phyloP scores from a whole-genome alignment of 2,329 filamentous ascomycete species.

The Claviceps fusiformis region DNA sequence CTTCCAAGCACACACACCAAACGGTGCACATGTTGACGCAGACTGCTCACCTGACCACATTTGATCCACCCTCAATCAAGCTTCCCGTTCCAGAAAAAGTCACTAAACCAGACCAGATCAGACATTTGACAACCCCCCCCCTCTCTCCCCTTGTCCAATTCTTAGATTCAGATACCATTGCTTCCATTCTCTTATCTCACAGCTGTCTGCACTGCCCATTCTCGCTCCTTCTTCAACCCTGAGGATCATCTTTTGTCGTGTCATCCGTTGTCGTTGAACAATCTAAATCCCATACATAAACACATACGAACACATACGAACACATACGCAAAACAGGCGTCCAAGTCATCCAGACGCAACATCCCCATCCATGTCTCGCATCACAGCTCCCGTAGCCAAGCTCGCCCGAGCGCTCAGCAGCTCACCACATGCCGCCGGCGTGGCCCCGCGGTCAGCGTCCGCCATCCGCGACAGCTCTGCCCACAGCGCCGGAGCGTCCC shows the following conservation, averaged over 20 bases:
- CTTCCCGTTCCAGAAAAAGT: neutral
- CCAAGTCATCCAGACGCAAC: neutral
- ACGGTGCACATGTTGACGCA: neutral
- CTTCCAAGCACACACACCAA: neutral
- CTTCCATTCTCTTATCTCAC: neutral
- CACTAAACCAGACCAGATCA: neutral
- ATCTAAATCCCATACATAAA: neutral
- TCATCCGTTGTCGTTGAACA: neutral
- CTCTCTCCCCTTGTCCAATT: no score
- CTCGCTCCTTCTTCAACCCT: no score
- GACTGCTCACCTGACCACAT: neutral
- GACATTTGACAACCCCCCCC: neutral
- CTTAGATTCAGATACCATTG: neutral
- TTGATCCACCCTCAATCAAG: neutral
- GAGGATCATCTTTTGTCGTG: neutral
- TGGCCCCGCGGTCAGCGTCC: slow-evolving; percentile 16
- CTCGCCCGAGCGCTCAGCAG: slow-evolving; percentile 32
- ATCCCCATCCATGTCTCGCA: slow-evolving; percentile 28
- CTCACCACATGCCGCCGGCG: slow-evolving; percentile 20
- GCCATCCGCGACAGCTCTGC: slow-evolving; percentile 21
- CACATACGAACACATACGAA: neutral
- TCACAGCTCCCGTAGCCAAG: slow-evolving; percentile 35
- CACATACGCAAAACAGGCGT: no score
- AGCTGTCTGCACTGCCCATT: no score
- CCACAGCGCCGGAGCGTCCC: slow-evolving; percentile 23